phyloP scores from a whole-genome alignment of 345 rosid species.

The Gynandropsis gynandra region DNA sequence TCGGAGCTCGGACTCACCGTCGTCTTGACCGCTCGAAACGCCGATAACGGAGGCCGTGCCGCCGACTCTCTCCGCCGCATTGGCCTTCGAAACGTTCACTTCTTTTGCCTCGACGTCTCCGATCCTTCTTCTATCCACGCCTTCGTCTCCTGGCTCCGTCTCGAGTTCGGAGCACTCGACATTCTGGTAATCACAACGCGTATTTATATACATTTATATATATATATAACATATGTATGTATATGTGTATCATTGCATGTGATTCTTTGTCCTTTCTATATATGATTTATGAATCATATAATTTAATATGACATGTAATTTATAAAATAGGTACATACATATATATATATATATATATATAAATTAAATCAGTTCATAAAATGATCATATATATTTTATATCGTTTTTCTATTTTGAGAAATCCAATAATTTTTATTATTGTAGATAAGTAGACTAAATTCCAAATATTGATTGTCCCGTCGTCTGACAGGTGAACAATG shows the following conservation, averaged over 20 bases:
- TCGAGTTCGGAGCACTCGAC: constrained; percentile 42
- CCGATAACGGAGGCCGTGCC: constrained; percentile 46
- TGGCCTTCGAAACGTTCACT: constrained; percentile 38
- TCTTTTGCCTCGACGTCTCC: constrained; percentile 54
- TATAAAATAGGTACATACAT: no score
- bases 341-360: no score
- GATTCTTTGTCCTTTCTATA: no score
- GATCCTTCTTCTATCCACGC: constrained; percentile 44
- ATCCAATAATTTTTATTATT: no score
- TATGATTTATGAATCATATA: no score
- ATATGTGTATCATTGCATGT: neutral
- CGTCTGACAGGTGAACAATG: constrained; percentile 67
- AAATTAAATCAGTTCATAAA: no score
- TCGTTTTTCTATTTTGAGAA: no score
- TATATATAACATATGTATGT: neutral
- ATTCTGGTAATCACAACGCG: constrained; percentile 48
- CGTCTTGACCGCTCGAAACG: constrained; percentile 63
- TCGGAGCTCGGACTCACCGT: constrained; percentile 61
- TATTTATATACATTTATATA: neutral
- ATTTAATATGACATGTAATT: no score
- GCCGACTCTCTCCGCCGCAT: constrained; percentile 33
- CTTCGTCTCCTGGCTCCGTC: constrained; percentile 48
- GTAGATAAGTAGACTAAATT: no score
- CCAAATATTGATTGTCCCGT: no score
- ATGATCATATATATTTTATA: no score